phyloP scores from a whole-genome alignment of 768 basidiomycete species.

The Tulasnella sp. region DNA sequence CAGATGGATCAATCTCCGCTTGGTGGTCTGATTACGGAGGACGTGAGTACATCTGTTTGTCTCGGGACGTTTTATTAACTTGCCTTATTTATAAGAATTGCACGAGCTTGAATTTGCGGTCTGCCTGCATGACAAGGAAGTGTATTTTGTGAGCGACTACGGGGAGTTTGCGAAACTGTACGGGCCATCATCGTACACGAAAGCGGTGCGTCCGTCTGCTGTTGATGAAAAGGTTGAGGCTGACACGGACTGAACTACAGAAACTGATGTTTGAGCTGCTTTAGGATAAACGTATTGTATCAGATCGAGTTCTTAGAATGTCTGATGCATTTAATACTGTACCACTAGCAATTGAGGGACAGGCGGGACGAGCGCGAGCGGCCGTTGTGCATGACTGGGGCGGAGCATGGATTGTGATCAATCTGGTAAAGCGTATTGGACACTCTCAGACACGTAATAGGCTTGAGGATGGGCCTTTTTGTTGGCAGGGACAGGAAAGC shows the following conservation, averaged over 20 bases:
- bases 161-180: not conserved
- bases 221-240: not conserved
- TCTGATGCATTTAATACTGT: no score
- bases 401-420: no score
- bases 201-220: not conserved
- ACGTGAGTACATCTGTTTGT: not conserved
- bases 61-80: not conserved
- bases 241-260: not conserved
- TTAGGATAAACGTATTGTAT: not conserved
- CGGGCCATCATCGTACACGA: not conserved
- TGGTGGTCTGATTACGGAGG: constrained; percentile 15
- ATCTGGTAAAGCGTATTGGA: no score
- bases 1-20: not conserved
- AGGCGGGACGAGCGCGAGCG: no score
- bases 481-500: no score
- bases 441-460: no score
- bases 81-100: not conserved
- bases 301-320: not conserved
- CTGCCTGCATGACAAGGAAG: not conserved
- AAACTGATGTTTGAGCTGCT: not conserved
- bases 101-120: not conserved
- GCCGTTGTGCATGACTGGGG: no score
- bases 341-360: no score
- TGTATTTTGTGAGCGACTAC: constrained; percentile 2
- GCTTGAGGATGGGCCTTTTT: no score